phyloP scores from a whole-genome alignment of 495 filamentous ascomycete genomes.

The Clavariopsis aquatica region DNA sequence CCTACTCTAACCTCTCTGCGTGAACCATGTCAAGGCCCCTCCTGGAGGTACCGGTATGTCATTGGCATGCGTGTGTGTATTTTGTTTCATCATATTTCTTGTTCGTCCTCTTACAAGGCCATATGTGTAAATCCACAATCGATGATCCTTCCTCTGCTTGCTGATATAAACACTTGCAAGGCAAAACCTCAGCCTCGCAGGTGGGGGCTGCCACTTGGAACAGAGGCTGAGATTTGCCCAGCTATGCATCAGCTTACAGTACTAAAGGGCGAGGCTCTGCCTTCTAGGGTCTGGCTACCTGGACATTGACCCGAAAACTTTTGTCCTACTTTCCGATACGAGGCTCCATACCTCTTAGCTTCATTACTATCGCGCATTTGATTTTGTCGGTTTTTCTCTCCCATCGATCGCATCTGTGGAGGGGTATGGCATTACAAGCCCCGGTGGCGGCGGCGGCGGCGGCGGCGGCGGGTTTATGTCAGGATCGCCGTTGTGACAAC shows the following conservation, averaged over 20 bases:
- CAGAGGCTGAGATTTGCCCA: not conserved
- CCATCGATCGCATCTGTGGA: not conserved
- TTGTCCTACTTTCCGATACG: not conserved
- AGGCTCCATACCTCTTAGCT: not conserved
- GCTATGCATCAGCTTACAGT: not conserved
- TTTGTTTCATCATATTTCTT: not conserved
- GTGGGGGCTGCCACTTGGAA: not conserved
- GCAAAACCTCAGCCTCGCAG: not conserved
- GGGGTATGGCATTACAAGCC: not conserved
- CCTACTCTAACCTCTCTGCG: too few relatives aligned
- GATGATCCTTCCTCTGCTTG: not conserved
- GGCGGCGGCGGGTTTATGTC: not conserved
- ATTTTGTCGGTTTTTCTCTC: not conserved
- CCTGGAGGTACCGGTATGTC: too few relatives aligned
- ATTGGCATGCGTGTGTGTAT: too few relatives aligned
- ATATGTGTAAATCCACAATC: not conserved
- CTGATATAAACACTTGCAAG: not conserved
- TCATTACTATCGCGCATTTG: too few relatives aligned
- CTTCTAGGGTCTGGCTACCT: not conserved
- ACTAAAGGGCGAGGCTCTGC: not conserved
- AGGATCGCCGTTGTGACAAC: constrained; percentile 1
- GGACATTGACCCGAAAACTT: not conserved
- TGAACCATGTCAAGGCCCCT: too few relatives aligned
- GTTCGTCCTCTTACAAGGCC: not conserved
- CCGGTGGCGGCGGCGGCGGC: not conserved